Percentiles rank a stretch among this genome's conserved stretches.
phyloP scores from a whole-genome alignment of 768 basidiomycete species.

The Tricholoma hemisulphureum region DNA sequence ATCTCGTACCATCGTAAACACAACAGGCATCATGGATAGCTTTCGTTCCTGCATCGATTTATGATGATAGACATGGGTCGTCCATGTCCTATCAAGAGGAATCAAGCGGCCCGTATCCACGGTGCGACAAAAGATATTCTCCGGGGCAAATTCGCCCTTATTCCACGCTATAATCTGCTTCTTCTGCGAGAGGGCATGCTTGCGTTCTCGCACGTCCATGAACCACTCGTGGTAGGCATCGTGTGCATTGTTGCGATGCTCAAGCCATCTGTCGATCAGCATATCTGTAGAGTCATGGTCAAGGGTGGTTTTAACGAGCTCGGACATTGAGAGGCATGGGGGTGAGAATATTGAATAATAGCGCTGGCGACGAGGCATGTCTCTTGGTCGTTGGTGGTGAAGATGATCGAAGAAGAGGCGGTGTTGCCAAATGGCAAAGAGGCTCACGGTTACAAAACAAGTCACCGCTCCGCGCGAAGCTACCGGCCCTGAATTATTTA shows the following conservation, averaged over 20 bases:
- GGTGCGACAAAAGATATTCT: slow-evolving; percentile 77
- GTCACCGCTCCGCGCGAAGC: slow-evolving; percentile 25
- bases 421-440: slow-evolving; percentile 13
- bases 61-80: slow-evolving; percentile 78
- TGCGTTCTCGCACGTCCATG: slow-evolving; percentile 62
- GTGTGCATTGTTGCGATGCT: slow-evolving; percentile 57
- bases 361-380: slow-evolving; percentile 44
- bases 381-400: slow-evolving; percentile 7
- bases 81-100: slow-evolving; percentile 80
- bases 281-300: slow-evolving; percentile 74
- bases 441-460: slow-evolving; percentile 26
- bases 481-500: slow-evolving; percentile 29
- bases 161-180: slow-evolving; percentile 57
- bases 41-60: slow-evolving; percentile 72
- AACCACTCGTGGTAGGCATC: slow-evolving; percentile 82
- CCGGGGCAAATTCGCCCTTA: slow-evolving; percentile 75
- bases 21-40: slow-evolving; percentile 75
- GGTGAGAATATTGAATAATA: slow-evolving; percentile 65
- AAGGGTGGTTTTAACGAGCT: slow-evolving; percentile 75
- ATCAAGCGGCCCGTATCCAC: slow-evolving; percentile 77
- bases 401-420: slow-evolving; percentile 3
- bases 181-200: slow-evolving; percentile 49
- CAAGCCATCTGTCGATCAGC: slow-evolving; percentile 83
- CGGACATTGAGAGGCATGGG: slow-evolving; percentile 69
- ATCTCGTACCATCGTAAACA: slow-evolving; percentile 69